A percentile compares a stretch with the other conserved stretches of the same genome.
These are phyloP conservation scores for Haplographium delicatum DNA, from an alignment of 495 filamentous ascomycete species.

Conservation along the genomic window DNA sequence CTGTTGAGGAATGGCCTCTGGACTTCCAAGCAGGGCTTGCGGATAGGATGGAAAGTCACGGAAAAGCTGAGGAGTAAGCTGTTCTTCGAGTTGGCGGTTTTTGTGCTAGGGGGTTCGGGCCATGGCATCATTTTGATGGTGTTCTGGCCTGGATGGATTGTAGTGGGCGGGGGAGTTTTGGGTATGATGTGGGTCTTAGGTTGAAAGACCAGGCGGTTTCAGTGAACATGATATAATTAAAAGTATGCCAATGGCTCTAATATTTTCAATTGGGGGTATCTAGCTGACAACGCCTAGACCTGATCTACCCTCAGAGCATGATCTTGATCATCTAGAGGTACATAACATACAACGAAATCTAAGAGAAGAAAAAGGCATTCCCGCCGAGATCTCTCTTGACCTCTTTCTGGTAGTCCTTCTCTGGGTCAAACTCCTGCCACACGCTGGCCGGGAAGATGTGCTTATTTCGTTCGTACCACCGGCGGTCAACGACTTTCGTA, in stretches of 20 bases:
- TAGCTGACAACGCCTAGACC: conserved; percentile 3
- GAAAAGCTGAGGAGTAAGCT: conserved; percentile 18
- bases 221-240: background rate
- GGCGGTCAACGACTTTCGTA: conserved; percentile 91
- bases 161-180: conserved; percentile 9
- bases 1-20: background rate
- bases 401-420: conserved; percentile 75
- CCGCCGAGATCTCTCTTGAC: conserved; percentile 78
- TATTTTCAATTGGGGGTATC: background rate
- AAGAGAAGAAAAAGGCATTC: conserved; percentile 89
- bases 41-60: conserved; percentile 7
- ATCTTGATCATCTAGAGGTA: background rate
- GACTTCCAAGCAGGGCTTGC: background rate
- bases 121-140: conserved; percentile 15
- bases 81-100: conserved; percentile 18
- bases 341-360: background rate
- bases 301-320: background rate
- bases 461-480: conserved; percentile 97
- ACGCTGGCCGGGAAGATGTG: conserved; percentile 95
- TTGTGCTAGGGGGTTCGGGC: conserved; percentile 20
- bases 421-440: conserved; percentile 93
- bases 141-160: conserved; percentile 24
- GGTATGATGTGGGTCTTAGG: conserved; percentile 7
- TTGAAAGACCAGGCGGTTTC: conserved; percentile 6
- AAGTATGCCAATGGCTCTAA: background rate